These are phyloP conservation scores for Cystofilobasidium macerans DNA, from an alignment of 768 basidiomycete genomes.

Conservation along the genomic window DNA sequence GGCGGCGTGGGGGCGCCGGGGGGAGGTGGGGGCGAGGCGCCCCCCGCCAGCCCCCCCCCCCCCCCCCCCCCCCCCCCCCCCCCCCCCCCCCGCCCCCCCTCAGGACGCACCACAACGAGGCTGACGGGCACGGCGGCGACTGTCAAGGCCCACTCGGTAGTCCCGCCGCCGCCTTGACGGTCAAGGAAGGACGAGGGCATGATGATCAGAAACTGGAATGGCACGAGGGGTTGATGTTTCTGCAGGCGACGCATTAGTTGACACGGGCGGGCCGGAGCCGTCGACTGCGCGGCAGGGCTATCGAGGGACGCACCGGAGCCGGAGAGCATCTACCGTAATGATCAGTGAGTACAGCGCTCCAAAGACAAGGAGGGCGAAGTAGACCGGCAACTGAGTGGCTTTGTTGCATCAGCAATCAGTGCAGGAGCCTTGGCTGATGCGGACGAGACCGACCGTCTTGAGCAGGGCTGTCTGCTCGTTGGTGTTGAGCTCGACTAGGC, in stretches of 20 bases:
- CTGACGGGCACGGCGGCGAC: constrained; percentile 8
- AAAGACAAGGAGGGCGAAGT: constrained; percentile 13
- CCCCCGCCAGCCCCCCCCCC: no score
- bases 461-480: constrained; percentile 9
- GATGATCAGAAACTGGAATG: constrained; percentile 9
- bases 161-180: constrained; percentile 9
- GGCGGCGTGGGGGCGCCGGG: no score
- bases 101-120: constrained; percentile 5
- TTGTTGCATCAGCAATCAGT: no score
- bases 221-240: not conserved
- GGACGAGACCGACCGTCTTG: constrained; percentile 3
- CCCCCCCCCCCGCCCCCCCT: no score
- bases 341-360: constrained; percentile 1
- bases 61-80: no score
- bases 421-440: not conserved
- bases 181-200: constrained; percentile 4
- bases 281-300: not conserved
- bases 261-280: not conserved
- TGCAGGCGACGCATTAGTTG: not conserved
- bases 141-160: constrained; percentile 3
- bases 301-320: constrained; percentile 3
- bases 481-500: constrained; percentile 7
- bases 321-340: constrained; percentile 12
- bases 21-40: no score
- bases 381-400: not conserved